Base-by-base conservation (phyloP, 495 filamentous ascomycete species). In the Rhizodiscina lignyota region DNA sequence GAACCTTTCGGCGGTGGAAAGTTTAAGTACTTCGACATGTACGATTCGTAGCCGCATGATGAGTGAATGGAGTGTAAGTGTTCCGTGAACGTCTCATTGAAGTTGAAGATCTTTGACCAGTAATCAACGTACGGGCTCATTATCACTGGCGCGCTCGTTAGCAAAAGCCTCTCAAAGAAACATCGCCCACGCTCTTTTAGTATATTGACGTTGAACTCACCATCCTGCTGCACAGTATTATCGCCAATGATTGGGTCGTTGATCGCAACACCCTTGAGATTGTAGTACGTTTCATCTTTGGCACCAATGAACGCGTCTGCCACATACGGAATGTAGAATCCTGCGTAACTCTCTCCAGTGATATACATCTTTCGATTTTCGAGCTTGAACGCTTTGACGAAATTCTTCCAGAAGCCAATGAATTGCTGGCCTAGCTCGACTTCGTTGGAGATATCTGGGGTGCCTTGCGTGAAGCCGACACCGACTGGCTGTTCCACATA, bases 251-350 rank as follows among this genome's bases (percentile, higher is more conserved):
- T 64, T 0, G 79, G 80, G 43, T 83, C 76, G 51, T 82, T 75
- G 40, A 85, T 70, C 48, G 74, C 59, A 34, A 81, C 66, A 2
- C 71, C 72, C n/a, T 66, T 58, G 6, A 84, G 50, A 44, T 83
- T 63, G 49, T 72, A 82, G 47, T 82, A 76, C 2, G 47, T 60
- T 1, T 54, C 73, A 47, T 87, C 66, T 13, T 83, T 70, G 27
- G 60, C 61, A 37, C 79, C 66, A 43, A 87, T 58, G 62, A 87
- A 77, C 5, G 71, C 75, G 43, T 69, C 65, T 1, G 79, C 72
- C 32, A 91, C 75, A 47, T 87, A 91, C 0, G 83, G 79, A 24
- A 83, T 72, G 44, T 86, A 91, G 37, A 62, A 62, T 4, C 83
- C 83, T 15, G 77, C 80, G 47, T 82, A 77, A 36, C 61, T 67